These are phyloP conservation scores for Penicillium riverlandense DNA, from an alignment of 495 filamentous ascomycete genomes.

Conservation along the genomic window DNA sequence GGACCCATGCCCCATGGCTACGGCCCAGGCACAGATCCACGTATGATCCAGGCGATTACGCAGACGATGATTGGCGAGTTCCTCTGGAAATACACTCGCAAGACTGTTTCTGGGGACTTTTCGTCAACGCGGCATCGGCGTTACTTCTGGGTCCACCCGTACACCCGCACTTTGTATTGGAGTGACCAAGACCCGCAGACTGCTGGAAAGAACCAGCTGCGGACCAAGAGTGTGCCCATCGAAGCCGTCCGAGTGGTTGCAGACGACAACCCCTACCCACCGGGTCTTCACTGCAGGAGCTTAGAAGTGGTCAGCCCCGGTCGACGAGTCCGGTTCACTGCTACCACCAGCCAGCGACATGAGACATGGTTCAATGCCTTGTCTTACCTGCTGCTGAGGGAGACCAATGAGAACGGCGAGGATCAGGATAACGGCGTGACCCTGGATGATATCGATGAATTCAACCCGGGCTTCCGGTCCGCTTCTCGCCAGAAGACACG, in stretches of 20 bases:
- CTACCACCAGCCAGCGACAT: constrained; percentile 84
- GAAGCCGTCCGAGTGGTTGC: constrained; percentile 89
- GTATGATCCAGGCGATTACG: constrained; percentile 98
- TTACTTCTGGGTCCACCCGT: constrained; percentile 99
- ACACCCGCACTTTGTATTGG: constrained; percentile 96
- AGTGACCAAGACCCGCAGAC: constrained; percentile 80
- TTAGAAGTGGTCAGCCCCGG: constrained; percentile 85
- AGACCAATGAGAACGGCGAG: constrained; percentile 48
- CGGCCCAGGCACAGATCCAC: constrained; percentile 67
- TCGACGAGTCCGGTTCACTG: constrained; percentile 84
- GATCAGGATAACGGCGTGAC: constrained; percentile 58
- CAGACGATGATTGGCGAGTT: constrained; percentile 99
- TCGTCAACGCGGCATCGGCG: constrained; percentile 83
- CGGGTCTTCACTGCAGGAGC: constrained; percentile 89
- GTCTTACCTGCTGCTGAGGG: constrained; percentile 82
- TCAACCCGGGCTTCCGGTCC: constrained; percentile 66
- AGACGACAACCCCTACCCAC: constrained; percentile 93
- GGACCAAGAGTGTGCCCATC: constrained; percentile 91
- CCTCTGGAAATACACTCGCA: constrained; percentile 97
- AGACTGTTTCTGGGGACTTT: constrained; percentile 75
- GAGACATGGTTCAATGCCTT: constrained; percentile 99
- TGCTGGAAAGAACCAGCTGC: constrained; percentile 68
- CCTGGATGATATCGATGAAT: constrained; percentile 78
- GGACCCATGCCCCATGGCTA: constrained; percentile 50
- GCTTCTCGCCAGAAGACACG: constrained; percentile 48